Conservation (phyloP, 2,329 filamentous ascomycete genomes). For the Stemphylium vesicarium region DNA sequence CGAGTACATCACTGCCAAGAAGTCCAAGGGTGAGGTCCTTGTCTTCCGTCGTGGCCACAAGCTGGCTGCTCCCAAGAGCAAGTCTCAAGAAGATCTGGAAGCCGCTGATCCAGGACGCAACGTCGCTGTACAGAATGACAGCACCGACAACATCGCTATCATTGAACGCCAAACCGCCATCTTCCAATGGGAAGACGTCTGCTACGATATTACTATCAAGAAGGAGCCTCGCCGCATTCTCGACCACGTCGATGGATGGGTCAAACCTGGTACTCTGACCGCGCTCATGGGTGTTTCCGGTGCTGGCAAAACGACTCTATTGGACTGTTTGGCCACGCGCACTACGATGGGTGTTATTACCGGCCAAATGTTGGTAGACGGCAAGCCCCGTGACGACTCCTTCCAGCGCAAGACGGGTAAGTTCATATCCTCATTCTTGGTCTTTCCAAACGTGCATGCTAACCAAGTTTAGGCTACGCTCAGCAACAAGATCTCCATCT, state of each 20-base stretch:
- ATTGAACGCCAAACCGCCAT: conserved; percentile 72
- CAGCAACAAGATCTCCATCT: conserved; percentile 93
- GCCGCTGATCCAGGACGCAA: conserved; percentile 38
- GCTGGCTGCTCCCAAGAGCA: conserved; percentile 55
- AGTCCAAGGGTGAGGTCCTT: conserved; percentile 60
- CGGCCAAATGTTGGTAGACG: conserved; percentile 86
- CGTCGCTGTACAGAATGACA: conserved; percentile 45
- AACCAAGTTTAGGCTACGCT: conserved; percentile 63
- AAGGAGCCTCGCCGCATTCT: conserved; percentile 75
- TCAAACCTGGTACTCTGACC: conserved; percentile 85
- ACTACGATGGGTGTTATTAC: conserved; percentile 87
- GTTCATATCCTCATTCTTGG: not conserved
- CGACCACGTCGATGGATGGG: conserved; percentile 88
- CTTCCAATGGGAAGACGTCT: conserved; percentile 86
- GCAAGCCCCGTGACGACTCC: conserved; percentile 73
- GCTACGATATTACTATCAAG: conserved; percentile 82
- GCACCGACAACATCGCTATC: conserved; percentile 52
- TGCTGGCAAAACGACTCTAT: conserved; percentile 90
- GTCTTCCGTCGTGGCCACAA: conserved; percentile 57
- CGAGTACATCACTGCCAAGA: conserved; percentile 56
- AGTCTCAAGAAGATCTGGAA: conserved; percentile 52
- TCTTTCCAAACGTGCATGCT: not conserved
- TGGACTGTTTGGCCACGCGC: conserved; percentile 85
- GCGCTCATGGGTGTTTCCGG: conserved; percentile 91
- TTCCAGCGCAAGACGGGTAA: conserved; percentile 88